Evolutionary conservation across 345 rosid species (phyloP), one percentile per base, ranked within the genome.

Genomic region (Eutrema heterophyllum): DNA sequence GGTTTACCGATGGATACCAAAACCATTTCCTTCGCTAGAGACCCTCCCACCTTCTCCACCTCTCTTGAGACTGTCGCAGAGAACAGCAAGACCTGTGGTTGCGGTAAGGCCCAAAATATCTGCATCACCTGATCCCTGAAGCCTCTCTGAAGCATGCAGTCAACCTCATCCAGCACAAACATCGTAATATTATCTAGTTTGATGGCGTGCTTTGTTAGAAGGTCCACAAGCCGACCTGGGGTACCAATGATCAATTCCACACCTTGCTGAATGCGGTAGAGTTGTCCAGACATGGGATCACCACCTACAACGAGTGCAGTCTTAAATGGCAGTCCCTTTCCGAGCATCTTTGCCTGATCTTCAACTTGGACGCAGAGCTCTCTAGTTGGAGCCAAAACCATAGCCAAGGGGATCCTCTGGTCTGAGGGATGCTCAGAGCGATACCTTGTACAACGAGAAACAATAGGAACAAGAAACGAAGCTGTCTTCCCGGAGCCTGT

Each of bases 231-330:
- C 81, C 97, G 82, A 7, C 97, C 98, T 14, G 97, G 95, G 64
- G 97, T 94, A 36, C 83, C 97, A 53, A 94, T 84, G 46, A 91
- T 86, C 70, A 94, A 68, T 69, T 94, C 98, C 45, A 91, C 91
- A 30, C 98, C 96, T 83, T 86, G 90, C 71, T 75, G 89, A 62
- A 94, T 83, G 53, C 96, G 89, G 70, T 94, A 81, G 12, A 91
- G 63, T 62, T 94, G 93, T 71, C 90, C 79, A 55, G 93, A 83
- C 84, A 94, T 84, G 61, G 96, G 83, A 72, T 89, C 93, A 10
- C 96, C 97, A 50, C 97, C 97, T 58, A 91, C 96, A 46, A 91
- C 91, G 39, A 91, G 97, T 3, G 98, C 98, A 53, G 96, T 89
- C 80, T 88, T 91, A 73, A 94, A 91, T 30, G 90, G 96, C 79